Conservation (phyloP, 2,329 filamentous ascomycete genomes). For the Didymellaceae sp. region DNA sequence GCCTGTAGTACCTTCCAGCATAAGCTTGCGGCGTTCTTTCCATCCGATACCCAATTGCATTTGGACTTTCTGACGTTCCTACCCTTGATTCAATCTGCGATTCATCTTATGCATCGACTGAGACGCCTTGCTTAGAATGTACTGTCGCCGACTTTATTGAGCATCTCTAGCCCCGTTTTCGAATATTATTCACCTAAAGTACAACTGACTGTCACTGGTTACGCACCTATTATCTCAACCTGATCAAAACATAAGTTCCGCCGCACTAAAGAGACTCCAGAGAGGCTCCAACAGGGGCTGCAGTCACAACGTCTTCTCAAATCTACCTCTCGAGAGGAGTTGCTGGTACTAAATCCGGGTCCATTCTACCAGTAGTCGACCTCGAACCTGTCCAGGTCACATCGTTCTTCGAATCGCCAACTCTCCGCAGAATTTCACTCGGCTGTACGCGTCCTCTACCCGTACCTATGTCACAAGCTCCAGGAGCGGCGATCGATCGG, state of each 20-base stretch:
- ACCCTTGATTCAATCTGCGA: not conserved
- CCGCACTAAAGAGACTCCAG: not conserved
- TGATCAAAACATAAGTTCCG: not conserved
- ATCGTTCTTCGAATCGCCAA: conserved; percentile 27
- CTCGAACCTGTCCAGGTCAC: conserved; percentile 19
- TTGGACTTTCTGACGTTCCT: not conserved
- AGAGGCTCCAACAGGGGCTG: conserved; percentile 33
- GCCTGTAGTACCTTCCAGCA: conserved; percentile 17
- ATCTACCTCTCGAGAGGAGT: conserved; percentile 56
- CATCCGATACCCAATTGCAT: conserved; percentile 15
- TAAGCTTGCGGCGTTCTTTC: conserved; percentile 10
- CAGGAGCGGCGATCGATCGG: not conserved
- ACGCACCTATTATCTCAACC: not conserved
- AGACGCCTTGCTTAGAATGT: not conserved
- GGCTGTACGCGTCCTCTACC: conserved; percentile 10
- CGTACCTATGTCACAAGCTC: conserved; percentile 18
- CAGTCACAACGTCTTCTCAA: conserved; percentile 54
- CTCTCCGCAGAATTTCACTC: conserved; percentile 20
- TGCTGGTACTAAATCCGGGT: conserved; percentile 45
- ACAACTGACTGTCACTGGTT: not conserved
- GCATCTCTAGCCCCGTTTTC: not conserved
- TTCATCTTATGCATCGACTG: not conserved
- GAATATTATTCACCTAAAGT: not conserved
- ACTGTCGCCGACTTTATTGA: not conserved
- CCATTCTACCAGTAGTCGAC: conserved; percentile 28